Evolutionary conservation across 768 basidiomycete species (phyloP).

Genomic region (Tricholoma saponaceum): DNA sequence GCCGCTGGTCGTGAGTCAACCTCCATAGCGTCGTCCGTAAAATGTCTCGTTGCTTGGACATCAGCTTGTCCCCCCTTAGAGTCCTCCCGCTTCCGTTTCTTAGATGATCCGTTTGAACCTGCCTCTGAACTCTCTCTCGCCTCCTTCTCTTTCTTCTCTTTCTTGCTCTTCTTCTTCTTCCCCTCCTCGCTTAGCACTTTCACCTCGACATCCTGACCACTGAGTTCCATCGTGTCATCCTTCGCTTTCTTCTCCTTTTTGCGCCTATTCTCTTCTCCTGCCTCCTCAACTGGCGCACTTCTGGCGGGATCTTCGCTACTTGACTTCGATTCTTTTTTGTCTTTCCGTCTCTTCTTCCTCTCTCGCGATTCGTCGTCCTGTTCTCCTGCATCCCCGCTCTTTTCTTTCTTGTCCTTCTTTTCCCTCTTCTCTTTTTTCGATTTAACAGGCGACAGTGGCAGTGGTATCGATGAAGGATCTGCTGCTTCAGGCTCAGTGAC

Average conservation of each 20-base stretch:
- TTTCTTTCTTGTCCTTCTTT: slow-evolving; percentile 12
- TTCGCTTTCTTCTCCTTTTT: slow-evolving; percentile 27
- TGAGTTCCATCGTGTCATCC: slow-evolving; percentile 16
- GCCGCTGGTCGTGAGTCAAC: slow-evolving; percentile 12
- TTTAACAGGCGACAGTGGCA: slow-evolving; percentile 9
- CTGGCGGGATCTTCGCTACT: background rate
- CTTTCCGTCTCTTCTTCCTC: slow-evolving; percentile 18
- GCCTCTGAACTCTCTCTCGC: slow-evolving; percentile 8
- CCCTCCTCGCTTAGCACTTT: slow-evolving; percentile 4
- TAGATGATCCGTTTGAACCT: slow-evolving; percentile 7
- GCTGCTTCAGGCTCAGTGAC: slow-evolving; percentile 5
- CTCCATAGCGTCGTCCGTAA: slow-evolving; percentile 9
- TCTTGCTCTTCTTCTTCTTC: slow-evolving; percentile 22
- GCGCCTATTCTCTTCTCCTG: slow-evolving; percentile 7
- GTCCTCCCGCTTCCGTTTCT: slow-evolving; percentile 18
- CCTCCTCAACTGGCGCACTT: slow-evolving; percentile 1
- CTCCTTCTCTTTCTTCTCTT: slow-evolving; percentile 17
- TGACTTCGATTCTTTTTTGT: slow-evolving; percentile 10
- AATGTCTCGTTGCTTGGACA: slow-evolving; percentile 8
- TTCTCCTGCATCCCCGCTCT: slow-evolving; percentile 16
- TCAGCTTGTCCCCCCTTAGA: slow-evolving; percentile 7
- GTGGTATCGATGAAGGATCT: slow-evolving; percentile 11
- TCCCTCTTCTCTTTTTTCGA: slow-evolving; percentile 25
- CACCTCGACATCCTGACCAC: slow-evolving; percentile 8
- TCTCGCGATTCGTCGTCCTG: slow-evolving; percentile 20